These are phyloP conservation scores for Pueraria montana DNA, from an alignment of 306 rosid genomes.

Conservation along the genomic window DNA sequence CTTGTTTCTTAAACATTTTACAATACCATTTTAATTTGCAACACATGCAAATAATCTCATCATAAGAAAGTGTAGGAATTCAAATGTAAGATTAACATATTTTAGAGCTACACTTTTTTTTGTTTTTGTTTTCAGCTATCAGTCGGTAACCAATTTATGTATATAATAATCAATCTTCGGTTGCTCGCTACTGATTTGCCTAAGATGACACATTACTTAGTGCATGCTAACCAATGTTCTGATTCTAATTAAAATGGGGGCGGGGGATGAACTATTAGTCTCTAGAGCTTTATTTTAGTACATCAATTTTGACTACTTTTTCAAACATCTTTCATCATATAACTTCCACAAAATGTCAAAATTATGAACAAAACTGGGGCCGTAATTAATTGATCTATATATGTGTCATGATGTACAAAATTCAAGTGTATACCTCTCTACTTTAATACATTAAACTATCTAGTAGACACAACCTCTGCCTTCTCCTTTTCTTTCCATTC, in stretches of 20 bases:
- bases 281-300: not conserved
- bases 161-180: not conserved
- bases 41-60: too few species aligned
- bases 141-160: not conserved
- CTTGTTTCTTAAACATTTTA: too few species aligned
- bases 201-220: too few species aligned
- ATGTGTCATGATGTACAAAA: not conserved
- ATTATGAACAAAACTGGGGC: not conserved
- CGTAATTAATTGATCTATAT: not conserved
- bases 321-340: not conserved
- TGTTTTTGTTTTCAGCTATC: too few species aligned
- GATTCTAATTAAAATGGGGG: too few species aligned
- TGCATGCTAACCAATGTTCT: too few species aligned
- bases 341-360: too few species aligned
- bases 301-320: not conserved
- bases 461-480: not conserved
- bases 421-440: not conserved
- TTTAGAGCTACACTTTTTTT: not conserved
- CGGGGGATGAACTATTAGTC: not conserved
- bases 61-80: not conserved
- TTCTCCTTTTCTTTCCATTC: slow-evolving; percentile 67
- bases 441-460: not conserved
- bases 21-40: too few species aligned
- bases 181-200: not conserved
- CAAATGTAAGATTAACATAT: too few species aligned